phyloP scores from a whole-genome alignment of 2,329 filamentous ascomycete species.

The Botrytis tulipae region DNA sequence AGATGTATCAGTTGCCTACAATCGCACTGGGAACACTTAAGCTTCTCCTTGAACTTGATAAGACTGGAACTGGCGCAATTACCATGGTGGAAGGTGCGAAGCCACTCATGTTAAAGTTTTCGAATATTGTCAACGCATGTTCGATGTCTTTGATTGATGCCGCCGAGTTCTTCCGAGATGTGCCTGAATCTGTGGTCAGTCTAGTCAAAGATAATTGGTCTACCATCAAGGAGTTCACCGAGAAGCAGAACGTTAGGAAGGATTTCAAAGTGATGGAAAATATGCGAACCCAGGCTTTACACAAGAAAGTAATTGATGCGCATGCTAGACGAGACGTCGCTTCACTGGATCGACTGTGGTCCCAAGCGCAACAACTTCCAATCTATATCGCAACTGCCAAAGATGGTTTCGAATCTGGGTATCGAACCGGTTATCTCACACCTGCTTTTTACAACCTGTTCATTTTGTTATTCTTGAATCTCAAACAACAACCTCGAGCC shows the following conservation, averaged over 20 bases:
- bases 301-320: conserved; percentile 31
- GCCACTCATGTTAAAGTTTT: conserved; percentile 9
- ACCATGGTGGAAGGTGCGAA: neutral
- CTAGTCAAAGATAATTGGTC: conserved; percentile 28
- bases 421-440: conserved; percentile 26
- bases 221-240: conserved; percentile 22
- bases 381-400: conserved; percentile 15
- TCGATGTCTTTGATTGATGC: conserved; percentile 8
- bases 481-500: conserved; percentile 45
- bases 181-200: conserved; percentile 20
- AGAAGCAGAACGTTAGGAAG: neutral
- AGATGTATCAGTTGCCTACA: conserved; percentile 26
- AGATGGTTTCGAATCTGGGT: neutral
- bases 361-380: conserved; percentile 31
- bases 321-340: conserved; percentile 27
- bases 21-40: conserved; percentile 35
- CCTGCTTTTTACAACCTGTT: conserved; percentile 44
- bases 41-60: conserved; percentile 27
- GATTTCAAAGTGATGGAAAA: neutral
- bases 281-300: conserved; percentile 9
- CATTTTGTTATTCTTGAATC: conserved; percentile 46
- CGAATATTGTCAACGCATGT: conserved; percentile 1
- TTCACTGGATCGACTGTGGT: conserved; percentile 32
- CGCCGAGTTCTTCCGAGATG: neutral
- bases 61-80: neutral